Conservation (phyloP, 306 rosid genomes). For the Acacia acuminata region DNA sequence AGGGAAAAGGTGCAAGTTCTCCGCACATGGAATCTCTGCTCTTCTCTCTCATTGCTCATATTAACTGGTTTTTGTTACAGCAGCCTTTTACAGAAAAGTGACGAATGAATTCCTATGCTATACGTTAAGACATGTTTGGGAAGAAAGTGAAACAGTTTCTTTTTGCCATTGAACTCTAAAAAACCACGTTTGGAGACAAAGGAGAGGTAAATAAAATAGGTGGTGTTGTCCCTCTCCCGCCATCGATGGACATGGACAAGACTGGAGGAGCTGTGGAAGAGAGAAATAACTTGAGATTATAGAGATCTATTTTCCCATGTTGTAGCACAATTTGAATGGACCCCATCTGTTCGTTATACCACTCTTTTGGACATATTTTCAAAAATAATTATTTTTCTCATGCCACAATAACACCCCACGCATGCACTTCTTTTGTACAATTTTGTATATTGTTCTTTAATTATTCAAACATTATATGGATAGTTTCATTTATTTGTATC, state of each 20-base stretch:
- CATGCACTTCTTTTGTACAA: not conserved
- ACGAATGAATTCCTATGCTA: not conserved
- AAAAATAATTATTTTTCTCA: conserved; percentile 28
- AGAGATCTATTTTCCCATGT: not conserved
- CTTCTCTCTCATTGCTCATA: not conserved
- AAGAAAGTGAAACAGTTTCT: not conserved
- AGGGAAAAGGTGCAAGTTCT: not conserved
- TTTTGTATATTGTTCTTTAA: no score
- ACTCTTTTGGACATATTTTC: conserved; percentile 29
- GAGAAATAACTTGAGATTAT: not conserved
- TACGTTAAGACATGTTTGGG: not conserved
- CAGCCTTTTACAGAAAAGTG: not conserved
- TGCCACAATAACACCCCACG: conserved; percentile 26
- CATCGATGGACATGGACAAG: conserved; percentile 36
- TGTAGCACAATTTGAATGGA: conserved; percentile 31
- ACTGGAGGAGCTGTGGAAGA: not conserved
- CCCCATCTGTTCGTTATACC: conserved; percentile 36
- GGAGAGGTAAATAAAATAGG: conserved; percentile 11
- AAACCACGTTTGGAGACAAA: not conserved
- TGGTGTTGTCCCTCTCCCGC: conserved; percentile 22
- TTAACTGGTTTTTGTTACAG: not conserved
- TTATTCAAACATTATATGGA: no score
- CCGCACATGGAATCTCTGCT: not conserved
- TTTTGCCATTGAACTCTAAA: not conserved
- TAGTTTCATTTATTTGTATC: no score